phyloP scores from a whole-genome alignment of 352 stramenopile genomes.

The Pythium insidiosum region DNA sequence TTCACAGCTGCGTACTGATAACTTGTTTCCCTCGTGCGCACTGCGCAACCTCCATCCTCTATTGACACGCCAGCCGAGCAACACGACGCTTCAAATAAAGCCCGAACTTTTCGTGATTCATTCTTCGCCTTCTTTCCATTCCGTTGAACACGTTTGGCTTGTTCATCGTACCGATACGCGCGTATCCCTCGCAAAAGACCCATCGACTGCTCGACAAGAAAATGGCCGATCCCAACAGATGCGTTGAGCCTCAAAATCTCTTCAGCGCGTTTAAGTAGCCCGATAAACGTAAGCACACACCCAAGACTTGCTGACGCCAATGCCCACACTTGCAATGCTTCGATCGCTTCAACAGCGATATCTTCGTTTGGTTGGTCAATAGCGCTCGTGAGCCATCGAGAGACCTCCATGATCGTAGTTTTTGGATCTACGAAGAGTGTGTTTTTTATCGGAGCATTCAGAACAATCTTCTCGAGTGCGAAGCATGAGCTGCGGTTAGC shows the following conservation, averaged over 20 bases:
- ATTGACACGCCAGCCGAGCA: constrained; percentile 74
- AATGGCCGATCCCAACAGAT: too few species aligned
- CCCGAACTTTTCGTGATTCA: constrained; percentile 61
- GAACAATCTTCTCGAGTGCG: constrained; percentile 53
- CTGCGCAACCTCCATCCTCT: constrained; percentile 64
- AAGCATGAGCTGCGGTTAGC: constrained; percentile 63
- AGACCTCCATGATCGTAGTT: constrained; percentile 43
- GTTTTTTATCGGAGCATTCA: constrained; percentile 46
- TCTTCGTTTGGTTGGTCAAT: constrained; percentile 36
- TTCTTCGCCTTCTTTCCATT: constrained; percentile 33
- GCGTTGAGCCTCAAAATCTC: too few species aligned
- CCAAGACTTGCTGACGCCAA: constrained; percentile 74
- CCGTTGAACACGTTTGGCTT: constrained; percentile 18
- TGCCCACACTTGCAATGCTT: constrained; percentile 54
- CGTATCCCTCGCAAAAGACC: constrained; percentile 33
- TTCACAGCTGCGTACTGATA: constrained; percentile 86
- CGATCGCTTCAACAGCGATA: constrained; percentile 54
- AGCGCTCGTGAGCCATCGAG: constrained; percentile 50
- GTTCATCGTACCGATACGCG: constrained; percentile 38
- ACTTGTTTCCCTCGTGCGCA: constrained; percentile 80
- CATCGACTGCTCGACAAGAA: constrained; percentile 42
- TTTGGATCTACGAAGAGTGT: constrained; percentile 62
- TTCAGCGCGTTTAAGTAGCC: constrained; percentile 70
- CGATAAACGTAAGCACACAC: constrained; percentile 59
- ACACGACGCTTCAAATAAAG: constrained; percentile 70